Conservation (phyloP, 768 basidiomycete species). For the Kwoniella europaea region DNA sequence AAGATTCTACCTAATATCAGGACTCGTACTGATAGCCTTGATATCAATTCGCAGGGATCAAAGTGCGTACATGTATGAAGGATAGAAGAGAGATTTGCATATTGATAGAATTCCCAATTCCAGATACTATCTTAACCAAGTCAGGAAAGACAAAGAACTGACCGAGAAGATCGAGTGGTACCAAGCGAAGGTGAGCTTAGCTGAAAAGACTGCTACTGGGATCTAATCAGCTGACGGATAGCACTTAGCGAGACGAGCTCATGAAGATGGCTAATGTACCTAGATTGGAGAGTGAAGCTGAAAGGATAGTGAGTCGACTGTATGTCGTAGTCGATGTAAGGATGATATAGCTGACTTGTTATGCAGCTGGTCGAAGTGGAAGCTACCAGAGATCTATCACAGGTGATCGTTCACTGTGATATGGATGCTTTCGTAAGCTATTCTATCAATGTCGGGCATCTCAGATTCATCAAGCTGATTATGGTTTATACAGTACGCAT, state of each 20-base stretch:
- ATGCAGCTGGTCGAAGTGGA: conserved; percentile 69
- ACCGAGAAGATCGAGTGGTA: conserved; percentile 76
- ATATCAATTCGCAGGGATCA: conserved; percentile 66
- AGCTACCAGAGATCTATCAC: conserved; percentile 73
- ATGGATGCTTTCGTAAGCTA: conserved; percentile 78
- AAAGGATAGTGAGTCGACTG: conserved; percentile 67
- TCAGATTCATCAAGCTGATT: conserved; percentile 40
- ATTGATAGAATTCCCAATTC: not conserved
- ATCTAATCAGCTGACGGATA: conserved; percentile 61
- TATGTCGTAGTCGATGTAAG: not conserved
- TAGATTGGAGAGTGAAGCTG: conserved; percentile 69
- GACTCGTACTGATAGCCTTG: conserved; percentile 5
- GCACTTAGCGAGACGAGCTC: conserved; percentile 58
- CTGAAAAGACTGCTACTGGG: not conserved
- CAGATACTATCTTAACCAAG: conserved; percentile 71
- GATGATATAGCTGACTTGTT: not conserved
- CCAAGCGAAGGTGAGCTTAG: conserved; percentile 61
- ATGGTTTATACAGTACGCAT: conserved; percentile 58
- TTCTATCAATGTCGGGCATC: conserved; percentile 60
- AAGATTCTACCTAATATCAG: not conserved
- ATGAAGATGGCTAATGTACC: conserved; percentile 58
- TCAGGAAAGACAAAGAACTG: conserved; percentile 82
- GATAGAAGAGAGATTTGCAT: not conserved
- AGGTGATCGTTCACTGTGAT: conserved; percentile 90
- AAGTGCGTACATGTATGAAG: conserved; percentile 62